Evolutionary conservation across 768 basidiomycete species (phyloP).

Genomic region (Dentipellis fragilis): DNA sequence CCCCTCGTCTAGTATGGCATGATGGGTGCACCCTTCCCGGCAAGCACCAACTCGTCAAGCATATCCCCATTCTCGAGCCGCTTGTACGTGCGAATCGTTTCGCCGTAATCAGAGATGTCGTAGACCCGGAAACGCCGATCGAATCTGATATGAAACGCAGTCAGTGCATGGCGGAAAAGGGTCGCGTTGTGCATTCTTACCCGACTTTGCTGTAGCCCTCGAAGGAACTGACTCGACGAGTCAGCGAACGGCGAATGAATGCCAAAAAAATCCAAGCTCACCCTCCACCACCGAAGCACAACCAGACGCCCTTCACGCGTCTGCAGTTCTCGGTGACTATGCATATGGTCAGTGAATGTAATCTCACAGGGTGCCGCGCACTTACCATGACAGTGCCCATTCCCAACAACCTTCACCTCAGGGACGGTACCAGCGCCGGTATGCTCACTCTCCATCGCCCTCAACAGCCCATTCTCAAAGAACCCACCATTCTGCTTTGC

Average conservation of each 20-base stretch:
- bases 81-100: constrained; percentile 86
- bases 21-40: constrained; percentile 33
- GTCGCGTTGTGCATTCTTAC: constrained; percentile 24
- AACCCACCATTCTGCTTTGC: constrained; percentile 72
- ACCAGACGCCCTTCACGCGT: constrained; percentile 79
- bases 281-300: constrained; percentile 86
- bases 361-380: constrained; percentile 4
- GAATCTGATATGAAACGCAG: constrained; percentile 41
- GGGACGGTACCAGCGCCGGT: constrained; percentile 32
- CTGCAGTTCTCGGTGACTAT: constrained; percentile 83
- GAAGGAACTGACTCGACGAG: constrained; percentile 45
- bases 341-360: constrained; percentile 9
- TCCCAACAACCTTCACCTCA: constrained; percentile 82
- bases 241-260: constrained; percentile 6
- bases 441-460: constrained; percentile 63
- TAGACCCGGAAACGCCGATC: constrained; percentile 88
- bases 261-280: constrained; percentile 26
- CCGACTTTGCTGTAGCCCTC: constrained; percentile 75
- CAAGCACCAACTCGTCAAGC: constrained; percentile 52
- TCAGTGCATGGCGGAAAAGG: background rate
- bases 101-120: constrained; percentile 81
- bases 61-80: constrained; percentile 63
- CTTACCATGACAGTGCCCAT: constrained; percentile 85
- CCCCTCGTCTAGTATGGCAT: background rate
- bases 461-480: constrained; percentile 72